Percentiles rank a stretch among this genome's conserved stretches.
Evolutionary conservation across 2,329 filamentous ascomycete genomes (phyloP).

Genomic region (Xylariaceae sp.): DNA sequence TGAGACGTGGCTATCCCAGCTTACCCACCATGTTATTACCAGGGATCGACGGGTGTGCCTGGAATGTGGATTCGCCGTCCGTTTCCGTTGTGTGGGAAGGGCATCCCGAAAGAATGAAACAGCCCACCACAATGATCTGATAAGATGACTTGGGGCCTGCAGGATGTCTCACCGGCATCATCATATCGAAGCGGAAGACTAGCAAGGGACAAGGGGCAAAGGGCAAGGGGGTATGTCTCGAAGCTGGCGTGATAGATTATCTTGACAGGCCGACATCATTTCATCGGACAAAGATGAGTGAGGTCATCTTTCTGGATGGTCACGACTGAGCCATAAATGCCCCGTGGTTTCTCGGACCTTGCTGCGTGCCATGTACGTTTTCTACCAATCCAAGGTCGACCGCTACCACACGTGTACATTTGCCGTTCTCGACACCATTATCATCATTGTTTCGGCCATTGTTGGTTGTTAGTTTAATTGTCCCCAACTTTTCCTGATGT

Average conservation of each 20-base stretch:
- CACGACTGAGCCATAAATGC: constrained; percentile 1
- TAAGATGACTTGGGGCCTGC: constrained; percentile 13
- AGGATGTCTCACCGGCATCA: constrained; percentile 11
- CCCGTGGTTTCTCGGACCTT: constrained; percentile 8
- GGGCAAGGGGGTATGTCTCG: constrained; percentile 19
- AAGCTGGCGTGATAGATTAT: constrained; percentile 21
- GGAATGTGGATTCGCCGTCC: constrained; percentile 8
- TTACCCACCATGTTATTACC: background rate
- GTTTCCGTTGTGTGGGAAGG: background rate
- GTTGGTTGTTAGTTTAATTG: constrained; percentile 11
- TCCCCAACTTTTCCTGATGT: constrained; percentile 6
- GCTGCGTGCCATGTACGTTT: constrained; percentile 10
- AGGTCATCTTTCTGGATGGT: constrained; percentile 10
- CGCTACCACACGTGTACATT: background rate
- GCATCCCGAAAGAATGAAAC: constrained; percentile 16
- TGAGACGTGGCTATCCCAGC: background rate
- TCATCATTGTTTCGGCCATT: background rate
- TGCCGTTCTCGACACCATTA: background rate
- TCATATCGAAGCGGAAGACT: constrained; percentile 11
- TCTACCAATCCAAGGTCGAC: background rate
- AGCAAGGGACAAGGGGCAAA: constrained; percentile 13
- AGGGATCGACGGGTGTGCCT: background rate
- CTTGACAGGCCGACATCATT: constrained; percentile 15
- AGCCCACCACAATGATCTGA: constrained; percentile 7
- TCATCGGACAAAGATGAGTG: constrained; percentile 12